These are phyloP conservation scores for Fusarium oxysporum DNA, from an alignment of 2,329 filamentous ascomycete species.

Conservation along the genomic window DNA sequence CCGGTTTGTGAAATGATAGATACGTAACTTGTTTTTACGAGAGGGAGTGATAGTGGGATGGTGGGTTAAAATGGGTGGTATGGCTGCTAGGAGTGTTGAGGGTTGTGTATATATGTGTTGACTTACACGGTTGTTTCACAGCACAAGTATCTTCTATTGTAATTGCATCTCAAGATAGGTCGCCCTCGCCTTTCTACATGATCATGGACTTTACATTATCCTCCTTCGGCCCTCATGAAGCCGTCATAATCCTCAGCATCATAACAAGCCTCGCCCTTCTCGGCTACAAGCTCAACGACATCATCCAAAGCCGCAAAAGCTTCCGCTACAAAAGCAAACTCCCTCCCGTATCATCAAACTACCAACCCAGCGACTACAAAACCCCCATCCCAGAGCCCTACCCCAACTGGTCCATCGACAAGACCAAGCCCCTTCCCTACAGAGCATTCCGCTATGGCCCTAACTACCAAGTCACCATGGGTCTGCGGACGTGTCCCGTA, in stretches of 20 bases:
- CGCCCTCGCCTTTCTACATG: neutral
- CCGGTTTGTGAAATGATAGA: conserved; percentile 16
- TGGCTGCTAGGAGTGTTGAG: neutral
- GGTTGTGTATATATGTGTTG: conserved; percentile 14
- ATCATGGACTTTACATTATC: conserved; percentile 15
- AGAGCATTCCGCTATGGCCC: conserved; percentile 82
- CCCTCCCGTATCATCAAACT: conserved; percentile 19
- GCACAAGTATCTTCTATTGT: neutral
- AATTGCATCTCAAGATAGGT: neutral
- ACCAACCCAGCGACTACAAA: conserved; percentile 58
- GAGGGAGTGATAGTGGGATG: neutral
- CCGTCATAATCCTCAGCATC: conserved; percentile 23
- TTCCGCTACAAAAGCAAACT: conserved; percentile 20
- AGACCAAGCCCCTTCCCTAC: conserved; percentile 81
- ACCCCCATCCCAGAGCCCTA: conserved; percentile 71
- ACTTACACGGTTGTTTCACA: conserved; percentile 14
- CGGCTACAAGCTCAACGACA: conserved; percentile 23
- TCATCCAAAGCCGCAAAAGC: conserved; percentile 11
- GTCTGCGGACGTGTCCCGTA: conserved; percentile 75
- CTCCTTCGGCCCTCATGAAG: conserved; percentile 20
- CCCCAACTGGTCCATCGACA: conserved; percentile 73
- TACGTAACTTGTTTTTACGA: neutral
- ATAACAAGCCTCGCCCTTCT: conserved; percentile 13
- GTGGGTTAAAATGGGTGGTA: conserved; percentile 12
- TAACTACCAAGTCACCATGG: conserved; percentile 82